These are phyloP conservation scores for Aspergillus jensenii DNA, from an alignment of 2,329 filamentous ascomycete genomes.

Conservation along the genomic window DNA sequence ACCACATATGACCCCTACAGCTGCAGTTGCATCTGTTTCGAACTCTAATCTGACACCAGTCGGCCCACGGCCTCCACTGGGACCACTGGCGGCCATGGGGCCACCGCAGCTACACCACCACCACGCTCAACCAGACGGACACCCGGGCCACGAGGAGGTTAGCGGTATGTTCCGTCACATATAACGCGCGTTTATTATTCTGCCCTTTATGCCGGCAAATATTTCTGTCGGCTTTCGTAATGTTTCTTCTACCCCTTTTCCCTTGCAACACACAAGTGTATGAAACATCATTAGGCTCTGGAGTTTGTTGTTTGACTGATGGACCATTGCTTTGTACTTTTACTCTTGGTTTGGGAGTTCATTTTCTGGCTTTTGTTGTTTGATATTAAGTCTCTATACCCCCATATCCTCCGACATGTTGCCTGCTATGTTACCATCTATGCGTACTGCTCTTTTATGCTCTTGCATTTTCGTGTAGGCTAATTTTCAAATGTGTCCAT, in stretches of 20 bases:
- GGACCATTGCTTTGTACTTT: constrained; percentile 13
- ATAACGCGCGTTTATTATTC: constrained; percentile 52
- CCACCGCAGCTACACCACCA: constrained; percentile 70
- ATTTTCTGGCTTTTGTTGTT: constrained; percentile 5
- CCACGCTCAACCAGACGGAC: constrained; percentile 68
- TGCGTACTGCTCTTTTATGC: constrained; percentile 13
- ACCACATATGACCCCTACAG: constrained; percentile 65
- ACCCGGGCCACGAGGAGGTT: constrained; percentile 65
- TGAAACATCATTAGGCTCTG: constrained; percentile 7
- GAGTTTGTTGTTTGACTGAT: constrained; percentile 4
- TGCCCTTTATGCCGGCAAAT: constrained; percentile 6
- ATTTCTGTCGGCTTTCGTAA: constrained; percentile 17
- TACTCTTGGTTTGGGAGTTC: background rate
- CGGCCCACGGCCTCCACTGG: constrained; percentile 35
- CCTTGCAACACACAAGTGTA: background rate
- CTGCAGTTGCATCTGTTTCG: constrained; percentile 62
- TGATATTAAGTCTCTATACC: constrained; percentile 1
- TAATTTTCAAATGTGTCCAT: constrained; percentile 33
- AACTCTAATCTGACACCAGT: constrained; percentile 58
- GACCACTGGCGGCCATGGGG: constrained; percentile 69
- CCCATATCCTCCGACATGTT: constrained; percentile 11
- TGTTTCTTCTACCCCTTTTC: constrained; percentile 5
- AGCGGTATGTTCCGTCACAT: constrained; percentile 99
- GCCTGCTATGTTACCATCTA: constrained; percentile 21
- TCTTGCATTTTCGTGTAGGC: constrained; percentile 39